These are phyloP conservation scores for Saturnispora silvae DNA, from an alignment of 805 yeast genomes.

Conservation along the genomic window DNA sequence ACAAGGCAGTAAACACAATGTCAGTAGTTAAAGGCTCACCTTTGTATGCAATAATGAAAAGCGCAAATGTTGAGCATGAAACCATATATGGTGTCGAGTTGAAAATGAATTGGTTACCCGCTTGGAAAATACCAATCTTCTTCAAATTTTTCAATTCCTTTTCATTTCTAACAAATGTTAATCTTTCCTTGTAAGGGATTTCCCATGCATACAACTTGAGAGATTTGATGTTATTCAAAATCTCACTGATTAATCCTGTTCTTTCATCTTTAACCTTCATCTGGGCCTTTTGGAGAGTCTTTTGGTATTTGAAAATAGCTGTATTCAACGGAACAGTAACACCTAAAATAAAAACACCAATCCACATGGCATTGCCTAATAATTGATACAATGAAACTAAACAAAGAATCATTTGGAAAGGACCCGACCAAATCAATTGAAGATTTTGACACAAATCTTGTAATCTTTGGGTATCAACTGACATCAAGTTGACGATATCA, in stretches of 20 bases:
- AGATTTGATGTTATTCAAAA: conserved; percentile 84
- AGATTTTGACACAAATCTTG: conserved; percentile 75
- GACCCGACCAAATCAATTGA: conserved; percentile 85
- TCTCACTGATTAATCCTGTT: conserved; percentile 79
- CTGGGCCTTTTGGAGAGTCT: conserved; percentile 66
- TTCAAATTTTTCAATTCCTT: conserved; percentile 70
- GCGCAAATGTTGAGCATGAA: conserved; percentile 79
- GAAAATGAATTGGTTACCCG: conserved; percentile 68
- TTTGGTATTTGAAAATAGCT: conserved; percentile 54
- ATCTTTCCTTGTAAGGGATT: conserved; percentile 61
- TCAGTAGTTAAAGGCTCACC: conserved; percentile 71
- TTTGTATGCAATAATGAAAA: conserved; percentile 46
- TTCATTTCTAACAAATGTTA: conserved; percentile 77
- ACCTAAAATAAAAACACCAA: conserved; percentile 74
- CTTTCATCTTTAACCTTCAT: conserved; percentile 90
- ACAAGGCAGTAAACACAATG: conserved; percentile 81
- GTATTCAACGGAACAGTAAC: conserved; percentile 76
- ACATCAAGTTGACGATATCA: conserved; percentile 88
- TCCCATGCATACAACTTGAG: conserved; percentile 96
- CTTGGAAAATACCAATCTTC: conserved; percentile 61
- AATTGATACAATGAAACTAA: conserved; percentile 59
- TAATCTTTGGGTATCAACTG: conserved; percentile 83
- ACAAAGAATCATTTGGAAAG: conserved; percentile 76
- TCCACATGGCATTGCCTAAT: conserved; percentile 90
- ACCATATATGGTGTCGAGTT: conserved; percentile 83